A percentile compares a stretch with the other conserved stretches of the same genome.
These are phyloP conservation scores for Aphanomyces stellatus DNA, from an alignment of 352 stramenopile genomes.

Conservation along the genomic window DNA sequence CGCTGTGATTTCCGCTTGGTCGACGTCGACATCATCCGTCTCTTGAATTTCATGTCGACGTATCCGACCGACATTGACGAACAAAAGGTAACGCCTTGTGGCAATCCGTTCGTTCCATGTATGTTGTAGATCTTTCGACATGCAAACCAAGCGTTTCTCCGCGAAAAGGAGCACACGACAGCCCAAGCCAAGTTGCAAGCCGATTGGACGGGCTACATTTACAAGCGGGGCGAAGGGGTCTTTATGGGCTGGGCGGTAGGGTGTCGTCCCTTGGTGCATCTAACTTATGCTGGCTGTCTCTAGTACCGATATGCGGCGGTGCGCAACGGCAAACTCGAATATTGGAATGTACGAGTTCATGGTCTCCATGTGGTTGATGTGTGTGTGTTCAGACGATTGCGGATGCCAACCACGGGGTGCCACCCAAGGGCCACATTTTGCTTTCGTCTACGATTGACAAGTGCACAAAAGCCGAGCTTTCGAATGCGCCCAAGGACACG, in stretches of 20 bases:
- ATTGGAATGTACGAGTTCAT: conserved; percentile 27
- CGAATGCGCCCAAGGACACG: conserved; percentile 23
- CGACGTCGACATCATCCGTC: conserved; percentile 24
- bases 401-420: conserved; percentile 28
- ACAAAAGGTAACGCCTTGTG: conserved; percentile 19
- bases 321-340: conserved; percentile 28
- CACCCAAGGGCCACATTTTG: conserved; percentile 23
- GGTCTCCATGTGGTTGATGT: neutral
- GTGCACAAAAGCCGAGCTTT: conserved; percentile 23
- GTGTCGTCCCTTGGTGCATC: neutral
- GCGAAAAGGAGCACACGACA: conserved; percentile 27
- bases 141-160: conserved; percentile 29
- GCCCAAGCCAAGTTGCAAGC: conserved; percentile 29
- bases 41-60: conserved; percentile 29
- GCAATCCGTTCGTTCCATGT: neutral
- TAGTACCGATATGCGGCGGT: conserved; percentile 30
- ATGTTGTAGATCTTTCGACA: conserved; percentile 26
- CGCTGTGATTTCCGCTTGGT: conserved; percentile 13
- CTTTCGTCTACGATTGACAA: conserved; percentile 25
- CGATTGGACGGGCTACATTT: conserved; percentile 28
- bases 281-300: neutral
- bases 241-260: conserved; percentile 27
- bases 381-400: conserved; percentile 23
- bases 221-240: conserved; percentile 24
- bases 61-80: conserved; percentile 32